Percentiles rank a stretch among this genome's conserved stretches.
Evolutionary conservation across 495 filamentous ascomycete genomes (phyloP).

Genomic region (Penicillium coffeae): DNA sequence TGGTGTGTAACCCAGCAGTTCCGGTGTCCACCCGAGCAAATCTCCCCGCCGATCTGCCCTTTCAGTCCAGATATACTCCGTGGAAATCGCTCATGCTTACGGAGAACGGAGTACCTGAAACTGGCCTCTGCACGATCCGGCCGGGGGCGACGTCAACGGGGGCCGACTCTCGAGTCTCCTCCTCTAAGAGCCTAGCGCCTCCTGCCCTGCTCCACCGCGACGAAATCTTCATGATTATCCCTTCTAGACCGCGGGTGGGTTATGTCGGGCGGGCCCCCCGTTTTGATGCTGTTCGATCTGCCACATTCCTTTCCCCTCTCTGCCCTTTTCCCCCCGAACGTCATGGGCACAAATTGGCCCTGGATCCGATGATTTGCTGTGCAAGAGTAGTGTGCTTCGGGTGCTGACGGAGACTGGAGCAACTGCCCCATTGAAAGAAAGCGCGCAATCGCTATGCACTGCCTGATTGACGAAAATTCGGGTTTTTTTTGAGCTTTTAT

Average conservation of each 20-base stretch:
- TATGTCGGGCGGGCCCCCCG: too few species aligned
- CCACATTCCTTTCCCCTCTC: background rate
- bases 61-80: conserved; percentile 26
- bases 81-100: conserved; percentile 21
- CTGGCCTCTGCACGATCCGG: conserved; percentile 19
- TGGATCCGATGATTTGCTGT: background rate
- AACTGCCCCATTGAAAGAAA: conserved; percentile 1
- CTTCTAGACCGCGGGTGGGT: conserved; percentile 1
- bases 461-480: background rate
- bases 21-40: background rate
- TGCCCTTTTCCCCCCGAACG: conserved; percentile 1
- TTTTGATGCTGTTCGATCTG: conserved; percentile 8
- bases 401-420: conserved; percentile 6
- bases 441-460: background rate
- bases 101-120: conserved; percentile 33
- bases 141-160: conserved; percentile 11
- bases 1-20: conserved; percentile 5
- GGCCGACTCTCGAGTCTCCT: background rate
- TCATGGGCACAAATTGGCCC: conserved; percentile 12
- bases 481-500: background rate
- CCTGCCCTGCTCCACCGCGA: background rate
- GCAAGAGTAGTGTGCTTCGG: too few species aligned
- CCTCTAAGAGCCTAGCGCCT: background rate
- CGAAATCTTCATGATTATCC: conserved; percentile 1
- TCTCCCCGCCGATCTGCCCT: conserved; percentile 12